Evolutionary conservation across 2,329 filamentous ascomycete genomes (phyloP).

Genomic region (Xylaria sp.): DNA sequence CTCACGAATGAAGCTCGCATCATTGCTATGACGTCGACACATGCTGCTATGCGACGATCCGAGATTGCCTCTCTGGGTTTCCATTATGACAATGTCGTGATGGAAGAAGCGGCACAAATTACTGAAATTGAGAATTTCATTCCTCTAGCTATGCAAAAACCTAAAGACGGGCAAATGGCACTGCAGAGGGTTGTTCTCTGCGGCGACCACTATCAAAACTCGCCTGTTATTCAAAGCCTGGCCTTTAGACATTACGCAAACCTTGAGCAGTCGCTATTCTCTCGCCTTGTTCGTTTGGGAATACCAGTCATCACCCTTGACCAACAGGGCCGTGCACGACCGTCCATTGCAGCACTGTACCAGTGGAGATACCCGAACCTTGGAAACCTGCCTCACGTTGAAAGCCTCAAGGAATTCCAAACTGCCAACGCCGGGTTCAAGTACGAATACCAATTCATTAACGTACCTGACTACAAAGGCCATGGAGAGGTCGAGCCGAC

Average conservation of each 20-base stretch:
- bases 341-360: slow-evolving; percentile 88
- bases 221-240: slow-evolving; percentile 91
- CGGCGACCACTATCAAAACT: slow-evolving; percentile 96
- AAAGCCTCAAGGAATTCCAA: slow-evolving; percentile 75
- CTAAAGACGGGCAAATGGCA: slow-evolving; percentile 75
- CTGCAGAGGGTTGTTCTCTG: slow-evolving; percentile 91
- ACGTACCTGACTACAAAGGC: slow-evolving; percentile 93
- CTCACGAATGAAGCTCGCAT: slow-evolving; percentile 96
- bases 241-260: slow-evolving; percentile 96
- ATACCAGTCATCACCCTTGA: slow-evolving; percentile 93
- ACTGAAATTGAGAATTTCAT: slow-evolving; percentile 98
- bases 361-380: slow-evolving; percentile 90
- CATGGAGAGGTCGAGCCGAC: slow-evolving; percentile 88
- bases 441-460: slow-evolving; percentile 96
- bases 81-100: slow-evolving; percentile 95
- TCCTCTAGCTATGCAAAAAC: slow-evolving; percentile 89
- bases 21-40: slow-evolving; percentile 98
- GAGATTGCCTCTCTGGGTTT: slow-evolving; percentile 95
- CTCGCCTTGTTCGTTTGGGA: slow-evolving; percentile 86
- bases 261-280: slow-evolving; percentile 94
- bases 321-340: slow-evolving; percentile 89
- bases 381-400: slow-evolving; percentile 80
- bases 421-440: slow-evolving; percentile 90
- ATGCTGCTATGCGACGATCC: slow-evolving; percentile 91
- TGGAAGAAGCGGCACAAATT: slow-evolving; percentile 98